Evolutionary conservation across 148 eudicot species (phyloP).

Genomic region (Camellia japonica): DNA sequence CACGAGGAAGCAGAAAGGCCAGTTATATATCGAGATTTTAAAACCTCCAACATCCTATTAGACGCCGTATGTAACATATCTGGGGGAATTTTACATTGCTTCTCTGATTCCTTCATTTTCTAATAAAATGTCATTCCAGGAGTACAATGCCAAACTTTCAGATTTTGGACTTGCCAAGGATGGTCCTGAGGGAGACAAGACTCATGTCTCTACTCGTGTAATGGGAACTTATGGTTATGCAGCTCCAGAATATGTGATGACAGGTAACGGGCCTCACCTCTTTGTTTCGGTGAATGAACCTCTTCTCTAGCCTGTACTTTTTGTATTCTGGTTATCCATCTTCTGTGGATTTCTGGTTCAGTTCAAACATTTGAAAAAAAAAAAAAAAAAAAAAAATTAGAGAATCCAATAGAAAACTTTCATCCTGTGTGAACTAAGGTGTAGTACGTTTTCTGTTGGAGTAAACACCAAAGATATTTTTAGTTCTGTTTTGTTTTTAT

Average conservation of each 20-base stretch:
- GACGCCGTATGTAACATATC: constrained; percentile 37
- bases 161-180: constrained; percentile 58
- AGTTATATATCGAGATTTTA: constrained; percentile 50
- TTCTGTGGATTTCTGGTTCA: background rate
- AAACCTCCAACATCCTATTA: constrained; percentile 48
- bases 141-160: constrained; percentile 49
- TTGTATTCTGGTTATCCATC: background rate
- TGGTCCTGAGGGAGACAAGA: constrained; percentile 46
- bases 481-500: background rate
- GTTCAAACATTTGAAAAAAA: background rate
- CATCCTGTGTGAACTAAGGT: background rate
- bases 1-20: constrained; percentile 51
- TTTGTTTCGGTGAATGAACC: background rate
- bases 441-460: background rate
- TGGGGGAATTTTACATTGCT: background rate
- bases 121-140: constrained; percentile 28
- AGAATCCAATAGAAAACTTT: background rate
- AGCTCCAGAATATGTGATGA: constrained; percentile 51
- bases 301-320: background rate
- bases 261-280: constrained; percentile 26
- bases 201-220: constrained; percentile 53
- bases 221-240: constrained; percentile 56
- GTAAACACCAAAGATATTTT: background rate
- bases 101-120: background rate
- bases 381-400: background rate